A percentile compares a stretch with the other conserved stretches of the same genome.
phyloP scores from a whole-genome alignment of 129 eudicot species.

The Ambrosia artemisiifolia region DNA sequence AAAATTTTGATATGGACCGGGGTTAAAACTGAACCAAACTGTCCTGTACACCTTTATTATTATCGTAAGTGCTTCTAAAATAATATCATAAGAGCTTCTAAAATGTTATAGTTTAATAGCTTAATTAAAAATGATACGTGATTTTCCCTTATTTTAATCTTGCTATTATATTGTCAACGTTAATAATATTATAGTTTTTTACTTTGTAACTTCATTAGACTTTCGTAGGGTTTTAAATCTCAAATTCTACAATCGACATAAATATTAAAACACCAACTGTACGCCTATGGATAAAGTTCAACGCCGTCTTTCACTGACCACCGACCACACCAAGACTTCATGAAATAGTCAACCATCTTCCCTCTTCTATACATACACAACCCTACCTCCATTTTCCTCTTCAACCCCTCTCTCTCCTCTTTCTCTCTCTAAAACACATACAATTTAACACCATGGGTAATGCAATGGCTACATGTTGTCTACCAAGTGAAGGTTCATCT shows the following conservation, averaged over 20 bases:
- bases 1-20: no score
- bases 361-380: background rate
- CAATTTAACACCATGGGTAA: slow-evolving; percentile 31
- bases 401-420: background rate
- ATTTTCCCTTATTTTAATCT: background rate
- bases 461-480: slow-evolving; percentile 18
- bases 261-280: background rate
- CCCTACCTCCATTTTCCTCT: background rate
- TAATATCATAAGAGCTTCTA: no score
- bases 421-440: background rate
- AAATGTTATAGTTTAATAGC: no score
- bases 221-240: background rate
- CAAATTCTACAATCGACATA: background rate
- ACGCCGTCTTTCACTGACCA: slow-evolving; percentile 19
- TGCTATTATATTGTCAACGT: background rate
- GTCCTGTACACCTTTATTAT: no score
- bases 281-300: background rate
- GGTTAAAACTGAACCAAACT: no score
- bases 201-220: background rate
- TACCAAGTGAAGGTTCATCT: background rate
- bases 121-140: no score
- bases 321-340: slow-evolving; percentile 8
- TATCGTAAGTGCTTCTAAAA: no score
- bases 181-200: background rate
- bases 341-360: slow-evolving; percentile 14